Evolutionary conservation across 2,329 filamentous ascomycete species (phyloP), one percentile per base, ranked within the genome.

Genomic region (Fusarium verticillioides): DNA sequence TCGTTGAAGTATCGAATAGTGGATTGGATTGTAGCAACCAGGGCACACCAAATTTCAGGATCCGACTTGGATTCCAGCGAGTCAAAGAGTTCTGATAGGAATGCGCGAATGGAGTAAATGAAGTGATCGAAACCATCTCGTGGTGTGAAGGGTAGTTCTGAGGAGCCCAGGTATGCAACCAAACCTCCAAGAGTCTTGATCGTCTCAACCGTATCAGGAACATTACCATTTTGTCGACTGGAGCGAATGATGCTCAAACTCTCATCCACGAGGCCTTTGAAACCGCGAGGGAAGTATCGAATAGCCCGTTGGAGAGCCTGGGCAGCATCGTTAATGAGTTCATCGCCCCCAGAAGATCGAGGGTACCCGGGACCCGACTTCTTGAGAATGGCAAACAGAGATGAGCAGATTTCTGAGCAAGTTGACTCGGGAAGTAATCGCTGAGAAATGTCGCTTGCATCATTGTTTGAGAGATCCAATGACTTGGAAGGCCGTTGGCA

Each of bases 91-190:
- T 83, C 79, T 52, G 76, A 54, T 30, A 81, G 56, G 9, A 87
- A 69, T 5, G 79, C 75, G 43, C 80, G 78, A 32, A 82, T 74
- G 23, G 86, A 80, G 10, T 79, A 81, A 16, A 86, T 63, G 60
- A 85, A 85, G 66, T 87, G 83, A 19, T 77, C 65, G n/a, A 86
- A 77, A 4, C 79, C 78, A 10, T 76, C 72, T 4, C 73, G 72
- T 7, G 75, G 65, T 13, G 50, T 66, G 5, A 64, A 72, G 2
- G 82, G 81, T 1, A 83, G 66, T 44, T 83, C 79, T 3, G 86
- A 87, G 75, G 86, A 88, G 34, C 86, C 85, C 53, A 89, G 81
- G 60, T 84, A 86, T 7, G 85, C 85, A 6, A 90, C 72, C 4
- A 85, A 81, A 15, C 82, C 81, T 8, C 86, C 80, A 5, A 87